Conservation (phyloP, 2,329 filamentous ascomycete species). For the Nannizziopsis arthrosporioides region DNA sequence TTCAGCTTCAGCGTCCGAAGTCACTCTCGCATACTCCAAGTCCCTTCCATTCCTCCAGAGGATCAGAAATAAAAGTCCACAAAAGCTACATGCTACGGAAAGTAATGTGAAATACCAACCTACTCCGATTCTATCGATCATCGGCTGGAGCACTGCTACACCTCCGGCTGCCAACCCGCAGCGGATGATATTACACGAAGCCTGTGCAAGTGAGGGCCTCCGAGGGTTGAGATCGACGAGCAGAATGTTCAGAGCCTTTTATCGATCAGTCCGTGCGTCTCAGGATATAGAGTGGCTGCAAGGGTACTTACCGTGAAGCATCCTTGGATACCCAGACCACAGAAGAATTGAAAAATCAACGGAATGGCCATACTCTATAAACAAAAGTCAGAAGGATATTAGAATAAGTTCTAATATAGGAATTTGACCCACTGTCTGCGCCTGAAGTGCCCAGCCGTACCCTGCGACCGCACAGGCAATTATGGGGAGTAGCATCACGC, state of each 20-base stretch:
- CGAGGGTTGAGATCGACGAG: constrained; percentile 18
- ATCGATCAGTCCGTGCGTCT: neutral
- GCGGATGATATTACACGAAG: constrained; percentile 14
- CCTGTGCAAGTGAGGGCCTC: constrained; percentile 15
- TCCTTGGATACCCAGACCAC: neutral
- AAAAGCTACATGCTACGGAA: neutral
- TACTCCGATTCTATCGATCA: constrained; percentile 25
- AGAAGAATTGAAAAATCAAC: neutral
- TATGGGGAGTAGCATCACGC: constrained; percentile 4
- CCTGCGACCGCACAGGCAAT: neutral
- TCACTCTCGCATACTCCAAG: neutral
- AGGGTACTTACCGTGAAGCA: constrained; percentile 10
- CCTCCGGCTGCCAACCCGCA: constrained; percentile 15
- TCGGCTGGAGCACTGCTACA: constrained; percentile 17
- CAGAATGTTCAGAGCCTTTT: constrained; percentile 16
- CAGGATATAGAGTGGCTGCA: neutral
- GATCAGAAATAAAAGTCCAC: neutral
- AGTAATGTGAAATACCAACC: constrained; percentile 35
- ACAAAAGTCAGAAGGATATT: too few relatives aligned
- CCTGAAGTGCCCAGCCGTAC: constrained; percentile 4
- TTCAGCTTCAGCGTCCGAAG: neutral
- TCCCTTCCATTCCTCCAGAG: neutral
- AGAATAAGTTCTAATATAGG: too few relatives aligned
- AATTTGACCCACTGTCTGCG: too few relatives aligned
- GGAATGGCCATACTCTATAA: too few relatives aligned